Evolutionary conservation across 1,284 basidiomycete genomes (phyloP).

Genomic region (Cryptococcus sp.): DNA sequence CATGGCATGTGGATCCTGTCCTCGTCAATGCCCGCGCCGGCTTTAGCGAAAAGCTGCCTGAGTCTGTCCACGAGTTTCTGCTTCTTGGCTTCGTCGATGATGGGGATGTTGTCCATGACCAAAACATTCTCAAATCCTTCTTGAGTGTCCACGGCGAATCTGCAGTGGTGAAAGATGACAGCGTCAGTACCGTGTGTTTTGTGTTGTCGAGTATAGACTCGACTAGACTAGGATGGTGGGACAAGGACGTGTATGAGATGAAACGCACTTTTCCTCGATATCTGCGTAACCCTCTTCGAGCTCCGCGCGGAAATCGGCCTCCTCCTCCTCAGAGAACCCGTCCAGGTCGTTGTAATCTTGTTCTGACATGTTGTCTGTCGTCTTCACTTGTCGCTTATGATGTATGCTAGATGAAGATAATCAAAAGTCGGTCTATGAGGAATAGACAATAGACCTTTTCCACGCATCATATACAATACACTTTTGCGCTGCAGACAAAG

Average conservation of each 20-base stretch:
- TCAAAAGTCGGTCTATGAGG: too few relatives aligned
- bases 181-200: not conserved
- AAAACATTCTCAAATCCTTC: slow-evolving; percentile 81
- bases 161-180: slow-evolving; percentile 45
- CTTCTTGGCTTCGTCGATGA: slow-evolving; percentile 79
- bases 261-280: slow-evolving; percentile 82
- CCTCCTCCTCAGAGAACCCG: slow-evolving; percentile 52
- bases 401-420: too few relatives aligned
- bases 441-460: too few relatives aligned
- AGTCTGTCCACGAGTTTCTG: slow-evolving; percentile 76
- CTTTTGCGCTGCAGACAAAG: too few relatives aligned
- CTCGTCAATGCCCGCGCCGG: slow-evolving; percentile 72
- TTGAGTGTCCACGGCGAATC: slow-evolving; percentile 76
- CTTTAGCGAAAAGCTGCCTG: slow-evolving; percentile 77
- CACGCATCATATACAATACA: too few relatives aligned
- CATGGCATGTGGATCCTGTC: slow-evolving; percentile 81
- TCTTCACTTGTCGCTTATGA: too few relatives aligned
- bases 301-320: slow-evolving; percentile 72
- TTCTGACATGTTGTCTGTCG: slow-evolving; percentile 14
- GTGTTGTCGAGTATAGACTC: too few relatives aligned
- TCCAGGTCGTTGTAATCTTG: slow-evolving; percentile 9
- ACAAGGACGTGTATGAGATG: not conserved
- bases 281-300: slow-evolving; percentile 67
- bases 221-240: not conserved
- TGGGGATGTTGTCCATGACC: slow-evolving; percentile 81